Percentiles rank a stretch among this genome's conserved stretches.
phyloP scores from a whole-genome alignment of 2,329 filamentous ascomycete genomes.

The Talaromyces sp. region DNA sequence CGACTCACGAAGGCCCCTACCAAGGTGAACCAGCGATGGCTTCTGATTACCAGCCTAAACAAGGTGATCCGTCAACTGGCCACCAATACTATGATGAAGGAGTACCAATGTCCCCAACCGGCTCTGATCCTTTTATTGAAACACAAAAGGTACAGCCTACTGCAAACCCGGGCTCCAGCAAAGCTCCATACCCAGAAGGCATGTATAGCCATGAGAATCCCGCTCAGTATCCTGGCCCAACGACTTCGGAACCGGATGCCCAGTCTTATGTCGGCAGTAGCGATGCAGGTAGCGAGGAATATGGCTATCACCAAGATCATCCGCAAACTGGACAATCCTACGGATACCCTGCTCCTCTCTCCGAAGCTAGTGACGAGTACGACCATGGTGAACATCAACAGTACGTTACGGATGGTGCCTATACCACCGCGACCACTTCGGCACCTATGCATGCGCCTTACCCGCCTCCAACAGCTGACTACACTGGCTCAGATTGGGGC shows the following conservation, averaged over 20 bases:
- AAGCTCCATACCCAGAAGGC: constrained; percentile 33
- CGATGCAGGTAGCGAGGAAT: constrained; percentile 71
- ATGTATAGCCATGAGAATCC: constrained; percentile 45
- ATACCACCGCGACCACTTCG: constrained; percentile 27
- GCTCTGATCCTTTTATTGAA: constrained; percentile 66
- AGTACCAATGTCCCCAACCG: constrained; percentile 55
- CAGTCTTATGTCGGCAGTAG: constrained; percentile 57
- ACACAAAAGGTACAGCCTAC: constrained; percentile 25
- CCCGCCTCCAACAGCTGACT: constrained; percentile 57
- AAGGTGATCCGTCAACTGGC: constrained; percentile 36
- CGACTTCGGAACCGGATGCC: constrained; percentile 52
- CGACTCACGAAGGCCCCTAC: constrained; percentile 51
- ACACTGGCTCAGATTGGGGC: constrained; percentile 68
- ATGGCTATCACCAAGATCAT: constrained; percentile 64
- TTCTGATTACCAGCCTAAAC: constrained; percentile 26
- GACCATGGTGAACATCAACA: constrained; percentile 53
- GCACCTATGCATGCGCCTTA: constrained; percentile 32
- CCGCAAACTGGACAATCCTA: constrained; percentile 61
- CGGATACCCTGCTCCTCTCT: constrained; percentile 53
- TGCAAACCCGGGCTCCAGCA: constrained; percentile 36
- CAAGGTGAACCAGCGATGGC: constrained; percentile 37
- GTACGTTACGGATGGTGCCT: constrained; percentile 36
- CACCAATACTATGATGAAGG: constrained; percentile 55
- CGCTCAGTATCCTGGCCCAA: constrained; percentile 34
- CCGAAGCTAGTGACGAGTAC: constrained; percentile 58